Conservation (phyloP, 208 protist species). For the Crithidia bombi region DNA sequence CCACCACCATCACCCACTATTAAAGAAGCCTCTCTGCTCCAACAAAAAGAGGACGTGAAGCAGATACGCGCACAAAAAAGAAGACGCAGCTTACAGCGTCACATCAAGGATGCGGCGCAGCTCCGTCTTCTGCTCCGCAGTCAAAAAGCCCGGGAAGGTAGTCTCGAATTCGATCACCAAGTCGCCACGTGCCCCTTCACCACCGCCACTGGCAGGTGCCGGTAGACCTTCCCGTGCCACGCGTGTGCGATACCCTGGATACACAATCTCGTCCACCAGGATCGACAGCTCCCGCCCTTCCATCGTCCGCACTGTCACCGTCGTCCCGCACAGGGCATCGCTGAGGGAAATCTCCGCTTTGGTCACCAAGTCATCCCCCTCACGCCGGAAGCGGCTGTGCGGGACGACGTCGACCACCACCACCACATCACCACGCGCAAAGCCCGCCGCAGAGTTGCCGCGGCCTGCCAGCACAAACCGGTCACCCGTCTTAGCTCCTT, state of each 20-base stretch:
- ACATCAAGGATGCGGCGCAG: constrained; percentile 77
- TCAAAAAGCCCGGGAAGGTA: constrained; percentile 84
- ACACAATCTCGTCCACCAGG: constrained; percentile 88
- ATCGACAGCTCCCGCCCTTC: constrained; percentile 76
- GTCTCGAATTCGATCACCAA: constrained; percentile 84
- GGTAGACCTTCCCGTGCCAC: constrained; percentile 80
- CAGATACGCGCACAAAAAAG: too few relatives aligned
- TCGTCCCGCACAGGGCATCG: constrained; percentile 89
- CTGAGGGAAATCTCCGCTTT: constrained; percentile 66
- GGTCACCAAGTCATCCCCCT: constrained; percentile 83
- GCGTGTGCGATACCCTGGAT: constrained; percentile 75
- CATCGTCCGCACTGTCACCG: constrained; percentile 80
- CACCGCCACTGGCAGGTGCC: constrained; percentile 18
- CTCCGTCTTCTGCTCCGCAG: constrained; percentile 87
- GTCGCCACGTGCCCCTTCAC: constrained; percentile 58
- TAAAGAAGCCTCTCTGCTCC: too few relatives aligned
- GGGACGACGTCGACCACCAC: constrained; percentile 66
- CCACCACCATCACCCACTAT: too few relatives aligned
- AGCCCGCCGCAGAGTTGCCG: constrained; percentile 65
- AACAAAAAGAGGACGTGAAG: not conserved
- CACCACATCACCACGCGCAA: constrained; percentile 75
- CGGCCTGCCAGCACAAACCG: constrained; percentile 61
- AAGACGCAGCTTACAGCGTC: constrained; percentile 48
- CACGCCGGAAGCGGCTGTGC: constrained; percentile 81
- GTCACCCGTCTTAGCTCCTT: constrained; percentile 74